These are phyloP conservation scores for Fusarium continuum DNA, from an alignment of 2,329 filamentous ascomycete genomes.

Conservation along the genomic window DNA sequence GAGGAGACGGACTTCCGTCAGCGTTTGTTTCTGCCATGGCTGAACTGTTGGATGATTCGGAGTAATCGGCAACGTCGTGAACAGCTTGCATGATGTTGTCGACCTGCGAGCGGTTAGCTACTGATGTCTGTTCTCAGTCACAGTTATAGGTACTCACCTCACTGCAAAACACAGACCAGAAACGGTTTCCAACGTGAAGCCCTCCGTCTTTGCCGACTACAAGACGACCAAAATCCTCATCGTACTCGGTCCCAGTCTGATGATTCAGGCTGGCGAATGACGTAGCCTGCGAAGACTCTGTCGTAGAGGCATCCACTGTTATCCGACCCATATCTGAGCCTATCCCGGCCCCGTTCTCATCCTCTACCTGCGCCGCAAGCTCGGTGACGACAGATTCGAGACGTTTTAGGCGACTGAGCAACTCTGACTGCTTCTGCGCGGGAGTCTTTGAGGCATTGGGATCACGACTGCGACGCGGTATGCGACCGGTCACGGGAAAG, in stretches of 20 bases:
- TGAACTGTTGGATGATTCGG: neutral
- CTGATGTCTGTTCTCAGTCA: rapidly evolving
- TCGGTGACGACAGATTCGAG: slow-evolving; percentile 47
- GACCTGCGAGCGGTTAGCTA: slow-evolving; percentile 31
- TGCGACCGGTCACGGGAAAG: slow-evolving; percentile 46
- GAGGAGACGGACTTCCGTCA: neutral
- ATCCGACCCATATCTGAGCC: slow-evolving; percentile 6
- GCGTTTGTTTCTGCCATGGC: neutral
- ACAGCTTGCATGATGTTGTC: slow-evolving; percentile 46
- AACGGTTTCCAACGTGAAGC: slow-evolving; percentile 44
- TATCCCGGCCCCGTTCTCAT: slow-evolving; percentile 27
- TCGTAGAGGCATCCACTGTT: slow-evolving; percentile 13
- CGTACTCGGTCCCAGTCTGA: slow-evolving; percentile 31
- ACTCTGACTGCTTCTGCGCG: slow-evolving; percentile 45
- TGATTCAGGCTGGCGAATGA: neutral
- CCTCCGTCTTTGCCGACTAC: slow-evolving; percentile 40
- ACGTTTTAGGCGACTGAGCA: slow-evolving; percentile 42
- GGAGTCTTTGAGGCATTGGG: slow-evolving; percentile 29
- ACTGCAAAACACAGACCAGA: slow-evolving; percentile 47
- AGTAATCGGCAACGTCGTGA: slow-evolving; percentile 38
- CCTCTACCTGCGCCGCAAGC: slow-evolving; percentile 44
- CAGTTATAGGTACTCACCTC: slow-evolving; percentile 26
- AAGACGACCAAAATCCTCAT: slow-evolving; percentile 46
- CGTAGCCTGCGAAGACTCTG: slow-evolving; percentile 6
- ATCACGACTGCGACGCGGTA: slow-evolving; percentile 40